A percentile compares a stretch with the other conserved stretches of the same genome.
Evolutionary conservation across 805 yeast species (phyloP).

Genomic region (Candida berthetii): DNA sequence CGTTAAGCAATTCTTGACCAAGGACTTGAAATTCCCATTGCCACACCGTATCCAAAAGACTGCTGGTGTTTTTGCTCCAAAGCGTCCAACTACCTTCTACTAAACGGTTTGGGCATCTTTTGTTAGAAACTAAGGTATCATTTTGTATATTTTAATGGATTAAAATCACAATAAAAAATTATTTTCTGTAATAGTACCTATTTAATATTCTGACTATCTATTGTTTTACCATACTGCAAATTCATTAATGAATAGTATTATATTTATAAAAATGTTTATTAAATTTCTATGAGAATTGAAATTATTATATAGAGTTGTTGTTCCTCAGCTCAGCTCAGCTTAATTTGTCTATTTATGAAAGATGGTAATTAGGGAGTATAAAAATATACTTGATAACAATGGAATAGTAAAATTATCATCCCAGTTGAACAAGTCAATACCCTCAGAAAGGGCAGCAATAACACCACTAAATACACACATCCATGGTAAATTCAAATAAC

Average conservation of each 20-base stretch:
- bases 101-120: constrained; percentile 32
- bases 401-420: constrained; percentile 97
- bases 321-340: too few species aligned
- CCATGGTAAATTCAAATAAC: constrained; percentile 44
- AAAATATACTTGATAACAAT: constrained; percentile 65
- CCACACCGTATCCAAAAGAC: constrained; percentile 98
- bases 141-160: constrained; percentile 6
- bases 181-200: not conserved
- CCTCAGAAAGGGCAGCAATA: constrained; percentile 83
- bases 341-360: constrained; percentile 21
- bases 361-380: constrained; percentile 40
- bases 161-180: not conserved
- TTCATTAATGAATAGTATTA: too few species aligned
- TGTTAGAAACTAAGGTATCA: not conserved
- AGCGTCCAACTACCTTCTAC: constrained; percentile 97
- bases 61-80: constrained; percentile 80
- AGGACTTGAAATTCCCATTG: constrained; percentile 98
- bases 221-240: not conserved
- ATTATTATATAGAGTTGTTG: too few species aligned
- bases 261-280: too few species aligned
- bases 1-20: constrained; percentile 93
- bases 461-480: constrained; percentile 66
- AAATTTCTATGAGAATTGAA: too few species aligned
- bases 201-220: not conserved
- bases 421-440: constrained; percentile 64